Conservation (phyloP, 768 basidiomycete genomes). For the Calocybe indica region DNA sequence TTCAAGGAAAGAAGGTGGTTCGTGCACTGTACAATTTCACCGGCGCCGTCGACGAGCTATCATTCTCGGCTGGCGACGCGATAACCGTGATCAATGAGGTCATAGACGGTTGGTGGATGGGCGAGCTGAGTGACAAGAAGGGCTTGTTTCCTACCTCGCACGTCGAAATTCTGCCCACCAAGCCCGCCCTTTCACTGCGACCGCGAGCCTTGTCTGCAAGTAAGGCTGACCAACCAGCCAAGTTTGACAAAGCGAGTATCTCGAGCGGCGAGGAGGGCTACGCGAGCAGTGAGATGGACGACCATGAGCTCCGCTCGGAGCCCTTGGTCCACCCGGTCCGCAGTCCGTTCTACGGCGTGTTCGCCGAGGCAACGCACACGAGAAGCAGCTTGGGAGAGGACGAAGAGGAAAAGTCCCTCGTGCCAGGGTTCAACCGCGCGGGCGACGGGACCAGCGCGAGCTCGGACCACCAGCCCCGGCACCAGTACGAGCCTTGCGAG, state of each 20-base stretch:
- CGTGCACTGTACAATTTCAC: constrained; percentile 72
- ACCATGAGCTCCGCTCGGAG: constrained; percentile 41
- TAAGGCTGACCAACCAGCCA: constrained; percentile 2
- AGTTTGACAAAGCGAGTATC: not conserved
- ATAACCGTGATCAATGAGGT: constrained; percentile 77
- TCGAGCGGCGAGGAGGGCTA: constrained; percentile 8
- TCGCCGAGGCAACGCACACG: constrained; percentile 36
- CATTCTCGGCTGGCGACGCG: constrained; percentile 68
- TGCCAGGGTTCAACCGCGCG: constrained; percentile 12
- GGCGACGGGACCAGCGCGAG: constrained; percentile 9
- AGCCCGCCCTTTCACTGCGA: constrained; percentile 21
- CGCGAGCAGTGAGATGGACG: constrained; percentile 37
- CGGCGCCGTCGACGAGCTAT: constrained; percentile 73
- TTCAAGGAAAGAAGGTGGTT: constrained; percentile 48
- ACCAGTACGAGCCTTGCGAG: not conserved
- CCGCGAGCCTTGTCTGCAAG: constrained; percentile 6
- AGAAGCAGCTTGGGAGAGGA: constrained; percentile 36
- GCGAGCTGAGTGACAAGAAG: constrained; percentile 59
- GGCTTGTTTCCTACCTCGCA: constrained; percentile 83
- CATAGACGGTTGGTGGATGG: constrained; percentile 90
- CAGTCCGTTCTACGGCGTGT: constrained; percentile 40
- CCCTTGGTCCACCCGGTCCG: constrained; percentile 27
- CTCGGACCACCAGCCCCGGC: constrained; percentile 7
- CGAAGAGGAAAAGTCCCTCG: constrained; percentile 32
- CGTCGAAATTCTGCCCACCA: constrained; percentile 45